Conservation (phyloP, 1,284 basidiomycete species). For the Malassezia dermatis region DNA sequence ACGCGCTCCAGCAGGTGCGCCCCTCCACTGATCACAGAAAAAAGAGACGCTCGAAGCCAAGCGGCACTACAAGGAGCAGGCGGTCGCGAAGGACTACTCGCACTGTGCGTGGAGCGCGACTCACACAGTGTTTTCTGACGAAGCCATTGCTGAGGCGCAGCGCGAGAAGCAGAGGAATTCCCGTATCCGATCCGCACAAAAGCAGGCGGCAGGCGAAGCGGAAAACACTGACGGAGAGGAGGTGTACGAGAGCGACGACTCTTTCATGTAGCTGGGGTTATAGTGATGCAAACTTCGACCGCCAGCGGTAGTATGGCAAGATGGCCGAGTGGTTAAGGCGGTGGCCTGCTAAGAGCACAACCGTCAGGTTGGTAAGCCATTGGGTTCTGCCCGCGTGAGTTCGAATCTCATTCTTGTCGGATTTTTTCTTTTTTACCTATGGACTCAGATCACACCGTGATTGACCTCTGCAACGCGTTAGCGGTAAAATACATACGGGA, state of each 20-base stretch:
- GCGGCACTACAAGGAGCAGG: conserved; percentile 53
- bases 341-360: conserved; percentile 22
- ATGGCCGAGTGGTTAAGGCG: conserved; percentile 49
- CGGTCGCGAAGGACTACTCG: conserved; percentile 44
- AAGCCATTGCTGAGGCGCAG: conserved; percentile 35
- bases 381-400: conserved; percentile 45
- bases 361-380: conserved; percentile 17
- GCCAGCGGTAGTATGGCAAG: conserved; percentile 21
- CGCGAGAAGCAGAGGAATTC: conserved; percentile 23
- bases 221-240: conserved; percentile 13
- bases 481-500: conserved; percentile 1
- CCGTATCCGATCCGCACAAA: conserved; percentile 4
- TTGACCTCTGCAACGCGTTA: conserved; percentile 8
- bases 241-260: conserved; percentile 32
- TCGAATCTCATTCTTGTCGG: conserved; percentile 48
- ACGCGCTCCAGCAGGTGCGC: conserved; percentile 28
- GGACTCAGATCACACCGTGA: conserved; percentile 4
- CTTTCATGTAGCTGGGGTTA: conserved; percentile 29
- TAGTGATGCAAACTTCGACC: background rate
- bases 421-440: conserved; percentile 16
- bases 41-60: conserved; percentile 29
- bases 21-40: background rate
- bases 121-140: conserved; percentile 29
- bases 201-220: background rate
- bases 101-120: conserved; percentile 43